Percentiles rank a stretch among this genome's conserved stretches.
Evolutionary conservation across 1,284 basidiomycete species (phyloP).

Genomic region (Volvariella surrecta): DNA sequence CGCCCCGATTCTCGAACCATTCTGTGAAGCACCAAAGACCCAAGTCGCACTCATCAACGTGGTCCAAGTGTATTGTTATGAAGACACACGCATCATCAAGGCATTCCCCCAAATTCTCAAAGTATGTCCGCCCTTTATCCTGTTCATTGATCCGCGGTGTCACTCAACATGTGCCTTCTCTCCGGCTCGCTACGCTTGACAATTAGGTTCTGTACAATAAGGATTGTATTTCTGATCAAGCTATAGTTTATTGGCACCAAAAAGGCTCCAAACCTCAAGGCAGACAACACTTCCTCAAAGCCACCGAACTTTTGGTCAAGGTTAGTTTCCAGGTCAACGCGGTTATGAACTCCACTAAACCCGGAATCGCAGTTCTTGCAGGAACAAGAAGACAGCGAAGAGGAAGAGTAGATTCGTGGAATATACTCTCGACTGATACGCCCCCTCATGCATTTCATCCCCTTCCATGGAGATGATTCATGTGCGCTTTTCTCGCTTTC

Average conservation of each 20-base stretch:
- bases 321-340: conserved; percentile 35
- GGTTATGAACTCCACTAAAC: conserved; percentile 4
- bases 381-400: conserved; percentile 65
- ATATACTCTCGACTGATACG: too few relatives aligned
- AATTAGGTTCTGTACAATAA: conserved; percentile 84
- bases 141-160: not conserved
- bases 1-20: conserved; percentile 80
- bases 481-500: too few relatives aligned
- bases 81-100: conserved; percentile 91
- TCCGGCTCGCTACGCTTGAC: too few relatives aligned
- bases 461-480: too few relatives aligned
- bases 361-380: conserved; percentile 55
- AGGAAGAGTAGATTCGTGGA: conserved; percentile 40
- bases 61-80: conserved; percentile 91
- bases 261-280: conserved; percentile 95
- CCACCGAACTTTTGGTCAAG: conserved; percentile 84
- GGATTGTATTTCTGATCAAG: conserved; percentile 91
- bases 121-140: conserved; percentile 26
- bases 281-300: conserved; percentile 90
- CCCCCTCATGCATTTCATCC: too few relatives aligned
- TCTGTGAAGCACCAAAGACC: conserved; percentile 80
- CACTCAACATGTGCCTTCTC: not conserved
- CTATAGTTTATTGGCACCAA: conserved; percentile 96
- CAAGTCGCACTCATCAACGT: conserved; percentile 90
- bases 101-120: conserved; percentile 92